Base-by-base conservation (phyloP, 2,329 filamentous ascomycete species). In the Aschersonia sp. region DNA sequence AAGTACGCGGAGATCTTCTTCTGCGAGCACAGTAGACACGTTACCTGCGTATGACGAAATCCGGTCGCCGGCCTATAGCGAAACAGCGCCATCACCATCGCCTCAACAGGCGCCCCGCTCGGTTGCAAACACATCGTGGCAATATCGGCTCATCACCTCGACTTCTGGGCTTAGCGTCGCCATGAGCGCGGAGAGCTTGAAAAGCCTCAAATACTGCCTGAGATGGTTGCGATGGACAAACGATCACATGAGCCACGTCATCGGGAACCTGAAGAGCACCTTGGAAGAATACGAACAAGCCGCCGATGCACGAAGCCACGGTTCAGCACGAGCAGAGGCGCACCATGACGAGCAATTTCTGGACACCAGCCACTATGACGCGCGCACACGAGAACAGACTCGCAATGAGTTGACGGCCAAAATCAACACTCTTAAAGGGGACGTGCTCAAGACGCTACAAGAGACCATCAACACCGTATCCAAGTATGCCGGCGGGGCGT, bases 151-250 rank as follows among this genome's bases (percentile, higher is more conserved):
- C 20, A 85, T 95, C 54, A 85, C 94, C 61, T 89, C 87, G 4
- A 96, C 91, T 0, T 94, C 89, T 1, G 91, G 89, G 0, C 74
- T 97, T 1, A 89, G 89, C 53, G 83, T 94, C 12, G 89, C 92
- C 1, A 88, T 98, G 75, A 94, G 85, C 57, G 84, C 94, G 20
- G 84, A 92, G 58, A 94, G 87, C 29, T 69, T 96, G 6, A 78
- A 82, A 46, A 92, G 84, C 51, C 69, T 98, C 42, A 88, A 86
- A 56, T 91, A 88, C 57, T 96, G 89, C 53, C 69, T 97, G 2
- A 75, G 76, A 30, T 85, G 89, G 74, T 70, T 97, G 44, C 77
- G 82, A 30, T 84, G 82, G 74, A 87, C 87, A 2, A 94, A 94
- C 51, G 80, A 79, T 5, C 85, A 88, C 59, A 80, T 97, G 49